These are phyloP conservation scores for Cyathus striatus DNA, from an alignment of 768 basidiomycete species.

Conservation along the genomic window DNA sequence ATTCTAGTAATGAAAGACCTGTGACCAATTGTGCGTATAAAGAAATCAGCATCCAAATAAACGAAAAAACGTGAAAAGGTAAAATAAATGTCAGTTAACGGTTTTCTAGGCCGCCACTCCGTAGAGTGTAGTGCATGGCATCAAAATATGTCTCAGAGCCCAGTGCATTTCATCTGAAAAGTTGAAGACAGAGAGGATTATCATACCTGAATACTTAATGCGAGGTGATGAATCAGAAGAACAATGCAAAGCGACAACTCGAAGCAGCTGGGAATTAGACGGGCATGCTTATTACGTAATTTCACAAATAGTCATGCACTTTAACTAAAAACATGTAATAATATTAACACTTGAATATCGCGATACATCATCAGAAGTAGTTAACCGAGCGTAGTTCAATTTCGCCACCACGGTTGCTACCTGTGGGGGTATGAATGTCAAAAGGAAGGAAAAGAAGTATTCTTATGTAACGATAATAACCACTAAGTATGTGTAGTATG, in stretches of 20 bases:
- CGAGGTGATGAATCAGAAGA: not conserved
- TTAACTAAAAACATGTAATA: too few species aligned
- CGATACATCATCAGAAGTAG: too few species aligned
- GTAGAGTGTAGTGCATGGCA: slow-evolving; percentile 23
- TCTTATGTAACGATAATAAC: too few species aligned
- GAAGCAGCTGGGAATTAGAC: too few species aligned
- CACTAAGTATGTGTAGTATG: too few species aligned
- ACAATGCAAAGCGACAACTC: not conserved
- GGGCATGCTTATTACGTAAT: too few species aligned
- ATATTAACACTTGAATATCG: too few species aligned
- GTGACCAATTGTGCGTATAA: slow-evolving; percentile 15
- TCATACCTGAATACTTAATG: not conserved
- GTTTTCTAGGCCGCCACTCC: slow-evolving; percentile 51
- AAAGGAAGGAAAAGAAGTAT: too few species aligned
- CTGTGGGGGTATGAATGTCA: too few species aligned
- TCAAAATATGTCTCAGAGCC: slow-evolving; percentile 42
- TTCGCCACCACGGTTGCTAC: too few species aligned
- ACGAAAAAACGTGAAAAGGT: slow-evolving; percentile 5
- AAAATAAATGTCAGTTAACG: slow-evolving; percentile 35
- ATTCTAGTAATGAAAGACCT: slow-evolving; percentile 7
- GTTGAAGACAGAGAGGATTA: not conserved
- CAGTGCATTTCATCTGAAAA: slow-evolving; percentile 53
- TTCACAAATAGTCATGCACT: too few species aligned
- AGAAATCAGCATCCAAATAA: not conserved
- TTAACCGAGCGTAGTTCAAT: too few species aligned